Percentiles rank a stretch among this genome's conserved stretches.
Conservation (phyloP, 78 protist genomes). For the Isochrysis galbana region DNA sequence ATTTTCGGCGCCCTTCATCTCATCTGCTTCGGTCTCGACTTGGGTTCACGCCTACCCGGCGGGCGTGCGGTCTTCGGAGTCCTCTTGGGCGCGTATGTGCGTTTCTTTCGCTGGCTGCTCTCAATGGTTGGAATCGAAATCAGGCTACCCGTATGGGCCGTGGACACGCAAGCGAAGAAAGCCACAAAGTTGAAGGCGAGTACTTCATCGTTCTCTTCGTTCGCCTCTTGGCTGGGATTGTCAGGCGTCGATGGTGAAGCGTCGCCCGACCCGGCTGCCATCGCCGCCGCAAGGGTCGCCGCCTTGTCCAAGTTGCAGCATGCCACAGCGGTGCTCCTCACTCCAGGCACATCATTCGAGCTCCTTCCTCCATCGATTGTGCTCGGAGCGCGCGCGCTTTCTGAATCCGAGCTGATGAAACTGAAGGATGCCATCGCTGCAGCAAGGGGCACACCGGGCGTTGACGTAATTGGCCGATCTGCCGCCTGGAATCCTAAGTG, state of each 20-base stretch:
- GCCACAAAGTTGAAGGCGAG: not conserved
- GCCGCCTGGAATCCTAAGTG: not conserved
- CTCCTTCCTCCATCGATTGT: not conserved
- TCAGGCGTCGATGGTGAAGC: too few species aligned
- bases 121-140: not conserved
- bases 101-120: not conserved
- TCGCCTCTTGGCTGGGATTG: too few species aligned
- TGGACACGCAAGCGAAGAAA: not conserved
- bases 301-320: not conserved
- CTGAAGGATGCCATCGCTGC: not conserved
- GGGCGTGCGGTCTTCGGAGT: not conserved
- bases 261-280: too few species aligned
- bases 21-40: not conserved
- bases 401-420: not conserved
- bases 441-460: not conserved
- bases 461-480: not conserved
- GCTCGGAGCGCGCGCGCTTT: not conserved
- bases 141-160: not conserved
- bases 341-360: not conserved
- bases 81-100: not conserved
- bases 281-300: not conserved
- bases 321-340: not conserved
- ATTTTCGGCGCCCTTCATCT: not conserved
- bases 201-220: too few species aligned
- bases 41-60: not conserved